Evolutionary conservation across 768 basidiomycete species (phyloP).

Genomic region (Chlorophyllum brunneum): DNA sequence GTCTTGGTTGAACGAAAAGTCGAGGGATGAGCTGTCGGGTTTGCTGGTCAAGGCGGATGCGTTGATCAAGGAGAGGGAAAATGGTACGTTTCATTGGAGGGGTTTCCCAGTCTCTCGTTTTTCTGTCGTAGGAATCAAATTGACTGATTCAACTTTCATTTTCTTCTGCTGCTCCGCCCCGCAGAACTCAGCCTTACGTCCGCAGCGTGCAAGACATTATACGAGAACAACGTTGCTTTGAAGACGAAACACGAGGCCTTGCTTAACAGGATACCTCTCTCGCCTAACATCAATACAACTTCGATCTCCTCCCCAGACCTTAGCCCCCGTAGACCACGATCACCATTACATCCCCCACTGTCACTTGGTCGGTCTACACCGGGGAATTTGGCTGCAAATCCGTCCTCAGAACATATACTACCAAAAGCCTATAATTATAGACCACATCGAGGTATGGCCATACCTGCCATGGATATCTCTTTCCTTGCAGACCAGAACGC

Average conservation of each 20-base stretch:
- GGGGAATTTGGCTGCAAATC: constrained; percentile 11
- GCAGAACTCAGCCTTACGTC: constrained; percentile 68
- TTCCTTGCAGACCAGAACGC: constrained; percentile 80
- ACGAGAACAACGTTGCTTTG: constrained; percentile 63
- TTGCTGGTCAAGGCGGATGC: constrained; percentile 70
- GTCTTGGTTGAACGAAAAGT: constrained; percentile 55
- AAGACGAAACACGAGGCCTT: constrained; percentile 72
- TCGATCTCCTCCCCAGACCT: constrained; percentile 35
- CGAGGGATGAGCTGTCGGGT: constrained; percentile 68
- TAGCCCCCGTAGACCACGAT: constrained; percentile 19
- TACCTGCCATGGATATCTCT: constrained; percentile 65
- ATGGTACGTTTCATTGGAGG: constrained; percentile 43
- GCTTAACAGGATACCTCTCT: constrained; percentile 55
- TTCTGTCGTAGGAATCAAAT: background rate
- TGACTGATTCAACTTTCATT: constrained; percentile 5
- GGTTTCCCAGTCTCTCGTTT: constrained; percentile 6
- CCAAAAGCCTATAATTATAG: constrained; percentile 23
- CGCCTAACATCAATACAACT: constrained; percentile 21
- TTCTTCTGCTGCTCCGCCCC: background rate
- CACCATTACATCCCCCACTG: background rate
- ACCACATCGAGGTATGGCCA: constrained; percentile 47
- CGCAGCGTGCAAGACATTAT: constrained; percentile 63
- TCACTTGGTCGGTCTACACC: constrained; percentile 14
- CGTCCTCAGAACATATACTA: constrained; percentile 2
- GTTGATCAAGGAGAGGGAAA: constrained; percentile 73